These are phyloP conservation scores for Allantophomopsis cytisporea DNA, from an alignment of 2,329 filamentous ascomycete genomes.

Conservation along the genomic window DNA sequence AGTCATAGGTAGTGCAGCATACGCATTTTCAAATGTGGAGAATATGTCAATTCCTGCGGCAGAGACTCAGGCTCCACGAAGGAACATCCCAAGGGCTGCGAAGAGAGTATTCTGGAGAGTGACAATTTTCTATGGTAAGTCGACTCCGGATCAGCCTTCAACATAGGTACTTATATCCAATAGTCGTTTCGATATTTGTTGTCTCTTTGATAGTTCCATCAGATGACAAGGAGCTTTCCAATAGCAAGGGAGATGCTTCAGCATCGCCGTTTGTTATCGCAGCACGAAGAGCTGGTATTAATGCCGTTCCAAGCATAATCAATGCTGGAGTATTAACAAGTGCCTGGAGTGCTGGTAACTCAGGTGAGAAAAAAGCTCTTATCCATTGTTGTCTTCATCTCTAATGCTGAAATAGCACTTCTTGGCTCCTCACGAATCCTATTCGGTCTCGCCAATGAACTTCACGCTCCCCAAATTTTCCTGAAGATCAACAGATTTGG, in stretches of 20 bases:
- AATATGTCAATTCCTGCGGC: constrained; percentile 37
- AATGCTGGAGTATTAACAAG: constrained; percentile 67
- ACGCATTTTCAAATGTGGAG: constrained; percentile 32
- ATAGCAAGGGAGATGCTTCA: constrained; percentile 30
- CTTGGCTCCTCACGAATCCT: constrained; percentile 41
- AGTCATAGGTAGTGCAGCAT: constrained; percentile 32
- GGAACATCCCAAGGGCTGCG: constrained; percentile 58
- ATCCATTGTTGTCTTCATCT: constrained; percentile 49
- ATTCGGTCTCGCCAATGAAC: constrained; percentile 43
- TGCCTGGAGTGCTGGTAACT: constrained; percentile 57
- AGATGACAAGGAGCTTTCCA: constrained; percentile 37
- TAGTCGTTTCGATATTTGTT: no score
- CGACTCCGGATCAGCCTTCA: constrained; percentile 43
- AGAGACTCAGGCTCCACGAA: constrained; percentile 52
- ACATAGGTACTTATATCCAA: constrained; percentile 38
- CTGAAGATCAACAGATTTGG: constrained; percentile 34
- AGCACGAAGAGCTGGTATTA: constrained; percentile 51
- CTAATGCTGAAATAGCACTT: constrained; percentile 62
- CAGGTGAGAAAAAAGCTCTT: constrained; percentile 52
- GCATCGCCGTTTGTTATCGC: constrained; percentile 59
- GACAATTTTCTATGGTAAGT: constrained; percentile 58
- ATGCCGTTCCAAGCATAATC: constrained; percentile 55
- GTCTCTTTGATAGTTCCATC: constrained; percentile 32
- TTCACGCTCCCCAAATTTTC: constrained; percentile 42
- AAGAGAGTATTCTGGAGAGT: constrained; percentile 71